These are phyloP conservation scores for Naegleria lovaniensis DNA, from an alignment of 208 protist species.

Conservation along the genomic window DNA sequence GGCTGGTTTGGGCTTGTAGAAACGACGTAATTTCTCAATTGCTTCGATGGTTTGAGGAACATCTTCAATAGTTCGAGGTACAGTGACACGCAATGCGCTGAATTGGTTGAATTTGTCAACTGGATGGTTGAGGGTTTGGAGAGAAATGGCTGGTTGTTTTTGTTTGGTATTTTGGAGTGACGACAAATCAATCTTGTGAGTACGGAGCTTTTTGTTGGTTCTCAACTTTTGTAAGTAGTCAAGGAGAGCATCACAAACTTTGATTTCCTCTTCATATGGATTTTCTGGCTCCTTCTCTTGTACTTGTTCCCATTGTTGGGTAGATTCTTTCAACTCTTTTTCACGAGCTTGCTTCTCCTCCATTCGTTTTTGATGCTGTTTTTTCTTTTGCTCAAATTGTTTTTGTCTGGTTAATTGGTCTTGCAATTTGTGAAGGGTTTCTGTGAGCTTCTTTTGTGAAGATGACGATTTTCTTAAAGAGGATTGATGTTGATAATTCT, in stretches of 20 bases:
- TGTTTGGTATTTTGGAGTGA: not conserved
- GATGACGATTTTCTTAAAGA: not conserved
- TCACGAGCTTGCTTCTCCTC: not conserved
- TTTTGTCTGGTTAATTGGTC: not conserved
- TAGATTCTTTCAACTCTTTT: not conserved
- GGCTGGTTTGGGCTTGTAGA: not conserved
- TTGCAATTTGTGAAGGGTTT: not conserved
- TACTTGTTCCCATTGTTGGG: not conserved
- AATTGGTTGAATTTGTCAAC: not conserved
- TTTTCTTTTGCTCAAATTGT: not conserved
- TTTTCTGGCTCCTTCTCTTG: not conserved
- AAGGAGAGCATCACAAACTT: not conserved
- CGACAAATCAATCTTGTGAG: not conserved
- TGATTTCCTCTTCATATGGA: not conserved
- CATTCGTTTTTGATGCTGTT: not conserved
- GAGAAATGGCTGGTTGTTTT: not conserved
- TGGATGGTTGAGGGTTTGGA: not conserved
- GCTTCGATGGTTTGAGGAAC: not conserved
- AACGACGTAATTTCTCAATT: not conserved
- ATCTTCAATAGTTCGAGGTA: not conserved
- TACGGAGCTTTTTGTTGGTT: not conserved
- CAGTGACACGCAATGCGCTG: not conserved
- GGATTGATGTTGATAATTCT: not conserved
- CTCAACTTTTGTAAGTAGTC: not conserved
- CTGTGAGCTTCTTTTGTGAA: not conserved